Evolutionary conservation across 2,329 filamentous ascomycete species (phyloP).

Genomic region (Remersonia thermophila): DNA sequence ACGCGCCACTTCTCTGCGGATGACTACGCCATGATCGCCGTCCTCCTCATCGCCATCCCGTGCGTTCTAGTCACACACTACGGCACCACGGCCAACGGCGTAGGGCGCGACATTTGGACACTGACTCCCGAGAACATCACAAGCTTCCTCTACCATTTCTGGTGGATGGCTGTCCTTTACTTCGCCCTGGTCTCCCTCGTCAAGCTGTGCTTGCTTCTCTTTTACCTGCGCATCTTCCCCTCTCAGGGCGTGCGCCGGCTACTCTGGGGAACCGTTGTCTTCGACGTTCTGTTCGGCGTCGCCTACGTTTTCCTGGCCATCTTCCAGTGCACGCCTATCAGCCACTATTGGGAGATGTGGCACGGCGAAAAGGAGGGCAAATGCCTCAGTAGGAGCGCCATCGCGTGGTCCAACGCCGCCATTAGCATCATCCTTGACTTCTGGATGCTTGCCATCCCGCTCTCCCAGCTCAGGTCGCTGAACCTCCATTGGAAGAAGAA

Average conservation of each 20-base stretch:
- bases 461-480: conserved; percentile 28
- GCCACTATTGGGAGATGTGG: conserved; percentile 43
- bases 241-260: conserved; percentile 22
- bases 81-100: conserved; percentile 10
- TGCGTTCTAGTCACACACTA: conserved; percentile 8
- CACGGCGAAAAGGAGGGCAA: conserved; percentile 30
- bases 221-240: conserved; percentile 41
- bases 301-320: conserved; percentile 28
- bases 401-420: conserved; percentile 35
- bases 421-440: conserved; percentile 31
- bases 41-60: conserved; percentile 11
- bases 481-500: conserved; percentile 35
- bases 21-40: conserved; percentile 11
- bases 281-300: conserved; percentile 26
- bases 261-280: conserved; percentile 27
- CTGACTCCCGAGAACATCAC: conserved; percentile 18
- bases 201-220: conserved; percentile 37
- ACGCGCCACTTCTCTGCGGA: conserved; percentile 9
- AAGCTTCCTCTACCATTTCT: conserved; percentile 16
- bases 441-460: conserved; percentile 29
- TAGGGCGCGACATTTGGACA: conserved; percentile 21
- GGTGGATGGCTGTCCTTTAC: conserved; percentile 26
- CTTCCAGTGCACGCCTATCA: conserved; percentile 37
- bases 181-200: conserved; percentile 31
- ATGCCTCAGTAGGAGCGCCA: conserved; percentile 34